Conservation (phyloP, 805 yeast species). For the Limtongozyma cylindracea region DNA sequence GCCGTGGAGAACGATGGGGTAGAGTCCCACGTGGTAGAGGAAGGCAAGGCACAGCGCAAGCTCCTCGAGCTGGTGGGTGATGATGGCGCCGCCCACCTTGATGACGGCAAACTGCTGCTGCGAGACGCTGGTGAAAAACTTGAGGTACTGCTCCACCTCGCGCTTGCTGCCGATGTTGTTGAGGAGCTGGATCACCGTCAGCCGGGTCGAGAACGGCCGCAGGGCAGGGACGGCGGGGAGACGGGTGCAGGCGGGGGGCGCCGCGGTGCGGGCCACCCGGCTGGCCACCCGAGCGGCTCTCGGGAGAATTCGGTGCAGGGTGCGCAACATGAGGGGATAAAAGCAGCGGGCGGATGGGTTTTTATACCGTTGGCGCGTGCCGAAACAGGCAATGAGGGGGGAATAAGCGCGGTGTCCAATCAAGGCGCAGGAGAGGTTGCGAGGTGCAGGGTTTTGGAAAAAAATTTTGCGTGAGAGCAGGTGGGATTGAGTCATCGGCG, state of each 20-base stretch:
- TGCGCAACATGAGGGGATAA: no score
- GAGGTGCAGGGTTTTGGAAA: no score
- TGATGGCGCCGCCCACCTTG: slow-evolving; percentile 97
- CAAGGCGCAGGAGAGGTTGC: no score
- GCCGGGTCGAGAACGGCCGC: slow-evolving; percentile 35
- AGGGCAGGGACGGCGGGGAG: slow-evolving; percentile 1
- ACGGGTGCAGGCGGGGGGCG: background rate
- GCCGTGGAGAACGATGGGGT: slow-evolving; percentile 92
- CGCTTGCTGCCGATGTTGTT: slow-evolving; percentile 94
- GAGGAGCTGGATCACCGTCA: slow-evolving; percentile 84
- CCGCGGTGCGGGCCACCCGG: no score
- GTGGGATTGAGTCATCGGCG: no score
- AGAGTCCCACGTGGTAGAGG: slow-evolving; percentile 88
- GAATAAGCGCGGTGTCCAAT: slow-evolving; percentile 15
- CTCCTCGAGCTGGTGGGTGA: slow-evolving; percentile 82
- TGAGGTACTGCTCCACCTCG: slow-evolving; percentile 93
- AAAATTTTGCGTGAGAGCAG: no score
- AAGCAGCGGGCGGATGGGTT: no score
- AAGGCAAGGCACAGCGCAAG: slow-evolving; percentile 90
- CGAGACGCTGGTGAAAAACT: slow-evolving; percentile 86
- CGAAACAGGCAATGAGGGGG: background rate
- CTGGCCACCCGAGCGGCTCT: no score
- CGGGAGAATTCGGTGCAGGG: no score
- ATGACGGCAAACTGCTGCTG: slow-evolving; percentile 96
- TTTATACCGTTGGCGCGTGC: no score